Evolutionary conservation across 805 yeast species (phyloP), one percentile per base, ranked within the genome.

Genomic region (Wickerhamiella lipophila): DNA sequence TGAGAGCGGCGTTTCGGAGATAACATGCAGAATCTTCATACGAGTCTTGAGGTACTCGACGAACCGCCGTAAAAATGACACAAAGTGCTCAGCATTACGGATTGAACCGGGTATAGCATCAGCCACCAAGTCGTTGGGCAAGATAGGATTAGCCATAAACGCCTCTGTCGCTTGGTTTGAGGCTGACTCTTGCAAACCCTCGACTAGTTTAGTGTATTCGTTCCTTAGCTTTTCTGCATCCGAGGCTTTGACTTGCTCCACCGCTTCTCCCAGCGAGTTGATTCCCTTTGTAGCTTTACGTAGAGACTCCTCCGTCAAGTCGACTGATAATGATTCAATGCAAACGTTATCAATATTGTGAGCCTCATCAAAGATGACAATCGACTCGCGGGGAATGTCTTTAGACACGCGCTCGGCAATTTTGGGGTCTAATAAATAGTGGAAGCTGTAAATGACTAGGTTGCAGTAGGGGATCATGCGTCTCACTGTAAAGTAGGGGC

Each of bases 321-420:
- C 97, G 44, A 92, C 73, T 5, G 96, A 85, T 38, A 92, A 66
- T 0, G 97, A 84, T 64, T 92, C 99, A 50, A 92, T 92, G 69
- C 99, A 92, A 50, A 92, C 99, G 71, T 92, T 92, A 72, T 92
- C 98, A 50, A 92, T 92, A 67, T 92, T 92, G 65, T 92, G 99
- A 43, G 98, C 98, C 68, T 92, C 99, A 68, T 92, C 99, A 62
- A 92, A 92, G 35, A 92, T 94, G 53, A 92, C 83, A 52, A 92
- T 92, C 49, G 94, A 76, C 60, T 92, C 97, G 56, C 87, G 85
- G 16, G 95, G 83, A 46, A 92, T 74, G 60, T 92, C 97, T 54
- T 74, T 77, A 4, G 96, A 87, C 18, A 92, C 99, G 53, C 98
- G 72, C 55, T 87, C 96, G 1, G 97, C 92, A 63, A 92, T 92